Evolutionary conservation across 371 early-diverging fungal species (phyloP), one percentile per base, ranked within the genome.

Genomic region (Rhizopus stolonifer): DNA sequence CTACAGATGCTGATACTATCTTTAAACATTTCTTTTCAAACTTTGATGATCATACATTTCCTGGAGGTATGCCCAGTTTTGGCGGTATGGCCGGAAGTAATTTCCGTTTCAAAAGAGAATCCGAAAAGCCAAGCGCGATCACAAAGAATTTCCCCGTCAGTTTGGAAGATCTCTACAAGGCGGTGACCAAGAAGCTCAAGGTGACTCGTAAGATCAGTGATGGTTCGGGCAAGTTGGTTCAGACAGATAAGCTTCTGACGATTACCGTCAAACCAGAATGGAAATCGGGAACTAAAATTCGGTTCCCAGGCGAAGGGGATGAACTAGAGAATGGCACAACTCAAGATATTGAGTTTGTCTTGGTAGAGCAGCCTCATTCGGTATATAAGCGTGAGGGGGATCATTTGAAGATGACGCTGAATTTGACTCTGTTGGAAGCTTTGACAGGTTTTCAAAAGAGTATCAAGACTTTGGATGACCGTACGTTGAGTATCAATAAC

Each of bases 221-320:
- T 39, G 75, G 74, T 18, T 66, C 74, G 10, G 86, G 88, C 13
- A 59, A 65, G 26, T 40, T 64, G 21, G 65, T 78, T 0, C 46
- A 81, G 0, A 63, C 85, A 0, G 96, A 96, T 58, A 95, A 96
- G 74, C 79, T 94, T 15, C 75, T 99, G 13, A 81, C 82, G 24
- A 81, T 99, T 55, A 79, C 89, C 54, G 78, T 99, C 68, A 95
- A 93, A 62, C 92, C 98, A 1, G 99, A 99, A 4, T 96, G 97
- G 95, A 98, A 98, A 70, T 89, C 95, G 4, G 99, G 99, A 6
- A 97, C 99, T 52, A 96, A 98, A 76, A 85, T 99, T 60, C 88
- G 88, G 14, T 99, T 93, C 78, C 77, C 86, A 2, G 87, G 85
- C 36, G 94, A 96, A 72, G 99, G 99, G 19, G 98, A 98, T 66